Percentiles rank a stretch among this genome's conserved stretches.
These are phyloP conservation scores for Boechera retrofracta DNA, from an alignment of 345 rosid species.

Conservation along the genomic window DNA sequence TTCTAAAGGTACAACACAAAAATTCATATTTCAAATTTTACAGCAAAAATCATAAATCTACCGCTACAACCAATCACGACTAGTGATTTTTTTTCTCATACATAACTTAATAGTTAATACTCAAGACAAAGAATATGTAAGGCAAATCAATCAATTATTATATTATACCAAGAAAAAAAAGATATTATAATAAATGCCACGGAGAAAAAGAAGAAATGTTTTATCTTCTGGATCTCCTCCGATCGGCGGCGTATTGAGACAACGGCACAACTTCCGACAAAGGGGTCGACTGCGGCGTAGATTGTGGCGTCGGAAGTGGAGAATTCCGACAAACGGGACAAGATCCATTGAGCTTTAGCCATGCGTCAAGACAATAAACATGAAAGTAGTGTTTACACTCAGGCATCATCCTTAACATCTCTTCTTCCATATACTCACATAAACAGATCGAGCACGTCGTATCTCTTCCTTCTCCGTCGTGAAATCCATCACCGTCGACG, in stretches of 20 bases:
- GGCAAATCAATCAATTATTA: conserved; percentile 31
- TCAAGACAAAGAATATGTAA: conserved; percentile 17
- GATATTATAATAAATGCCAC: conserved; percentile 3
- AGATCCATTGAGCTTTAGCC: conserved; percentile 97
- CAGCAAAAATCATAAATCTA: too few relatives aligned
- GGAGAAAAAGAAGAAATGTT: not conserved
- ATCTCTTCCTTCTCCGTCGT: conserved; percentile 29
- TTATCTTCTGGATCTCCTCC: conserved; percentile 65
- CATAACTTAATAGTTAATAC: too few relatives aligned
- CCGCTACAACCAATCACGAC: too few relatives aligned
- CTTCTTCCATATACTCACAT: conserved; percentile 83
- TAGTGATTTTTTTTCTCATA: too few relatives aligned
- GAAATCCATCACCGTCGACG: not conserved
- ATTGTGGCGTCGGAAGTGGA: conserved; percentile 67
- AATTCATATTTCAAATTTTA: too few relatives aligned
- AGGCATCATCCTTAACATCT: conserved; percentile 98
- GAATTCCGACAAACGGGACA: conserved; percentile 99
- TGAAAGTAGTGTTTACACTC: conserved; percentile 94
- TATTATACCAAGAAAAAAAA: conserved; percentile 12
- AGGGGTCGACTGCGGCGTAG: conserved; percentile 92
- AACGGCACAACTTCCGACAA: conserved; percentile 93
- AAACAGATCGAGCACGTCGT: conserved; percentile 88
- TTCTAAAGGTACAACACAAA: too few relatives aligned
- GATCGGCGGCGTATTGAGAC: conserved; percentile 88
- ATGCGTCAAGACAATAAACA: conserved; percentile 77